phyloP scores from a whole-genome alignment of 331 rosid genomes.

The Rhamnella rubrinervis region DNA sequence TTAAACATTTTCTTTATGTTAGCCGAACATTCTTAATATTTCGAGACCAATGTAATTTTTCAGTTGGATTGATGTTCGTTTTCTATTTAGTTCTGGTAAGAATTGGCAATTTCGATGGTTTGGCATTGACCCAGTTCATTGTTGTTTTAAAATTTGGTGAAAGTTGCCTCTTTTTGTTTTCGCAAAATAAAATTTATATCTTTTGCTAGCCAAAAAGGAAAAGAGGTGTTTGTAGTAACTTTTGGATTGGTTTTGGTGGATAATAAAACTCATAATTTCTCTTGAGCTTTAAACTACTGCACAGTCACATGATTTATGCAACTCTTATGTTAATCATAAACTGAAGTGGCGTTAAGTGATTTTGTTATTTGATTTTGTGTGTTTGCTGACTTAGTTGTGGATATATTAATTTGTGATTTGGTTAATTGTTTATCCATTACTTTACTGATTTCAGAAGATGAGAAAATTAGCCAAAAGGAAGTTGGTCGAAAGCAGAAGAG shows the following conservation, averaged over 20 bases:
- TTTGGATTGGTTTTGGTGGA: not conserved
- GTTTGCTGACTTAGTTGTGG: not conserved
- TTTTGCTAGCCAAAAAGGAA: not conserved
- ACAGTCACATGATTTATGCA: not conserved
- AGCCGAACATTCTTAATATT: not conserved
- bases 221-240: not conserved
- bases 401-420: not conserved
- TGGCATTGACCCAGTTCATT: not conserved
- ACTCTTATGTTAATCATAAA: not conserved
- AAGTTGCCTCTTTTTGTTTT: not conserved
- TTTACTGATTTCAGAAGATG: slow-evolving; percentile 58
- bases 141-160: slow-evolving; percentile 5
- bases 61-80: not conserved
- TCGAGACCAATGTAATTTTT: not conserved
- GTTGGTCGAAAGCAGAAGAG: slow-evolving; percentile 47
- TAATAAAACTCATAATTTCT: too few species aligned
- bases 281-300: not conserved
- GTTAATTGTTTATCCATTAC: not conserved
- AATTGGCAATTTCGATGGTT: not conserved
- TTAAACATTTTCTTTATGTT: too few species aligned
- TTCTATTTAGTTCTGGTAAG: not conserved
- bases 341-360: not conserved
- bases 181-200: not conserved
- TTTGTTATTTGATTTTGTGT: not conserved
- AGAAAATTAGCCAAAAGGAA: slow-evolving; percentile 36